Evolutionary conservation across 2,329 filamentous ascomycete genomes (phyloP).

Genomic region (Microthyrium microscopicum): DNA sequence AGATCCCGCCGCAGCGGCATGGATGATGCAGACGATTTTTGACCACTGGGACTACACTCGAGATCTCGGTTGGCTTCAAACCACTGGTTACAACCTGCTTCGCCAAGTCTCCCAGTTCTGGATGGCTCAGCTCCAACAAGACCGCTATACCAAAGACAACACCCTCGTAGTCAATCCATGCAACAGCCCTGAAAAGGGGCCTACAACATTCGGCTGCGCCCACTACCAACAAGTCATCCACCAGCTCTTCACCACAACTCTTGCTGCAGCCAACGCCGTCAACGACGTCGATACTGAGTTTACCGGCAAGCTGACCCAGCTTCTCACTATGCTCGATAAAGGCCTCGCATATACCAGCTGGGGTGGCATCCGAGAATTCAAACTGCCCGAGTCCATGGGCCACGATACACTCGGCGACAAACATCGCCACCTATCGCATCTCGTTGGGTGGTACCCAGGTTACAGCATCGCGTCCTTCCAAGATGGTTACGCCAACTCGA

Average conservation of each 20-base stretch:
- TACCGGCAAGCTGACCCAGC: conserved; percentile 20
- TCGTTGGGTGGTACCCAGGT: conserved; percentile 40
- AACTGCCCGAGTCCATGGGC: conserved; percentile 23
- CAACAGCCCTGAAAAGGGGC: conserved; percentile 40
- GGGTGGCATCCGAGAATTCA: conserved; percentile 35
- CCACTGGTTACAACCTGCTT: conserved; percentile 34
- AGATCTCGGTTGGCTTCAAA: conserved; percentile 28
- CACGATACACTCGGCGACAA: conserved; percentile 27
- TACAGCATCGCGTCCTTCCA: conserved; percentile 30
- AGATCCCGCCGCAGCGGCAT: conserved; percentile 34
- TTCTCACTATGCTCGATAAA: conserved; percentile 32
- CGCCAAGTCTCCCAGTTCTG: conserved; percentile 40
- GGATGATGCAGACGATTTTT: conserved; percentile 44
- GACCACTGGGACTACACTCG: conserved; percentile 39
- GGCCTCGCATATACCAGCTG: conserved; percentile 31
- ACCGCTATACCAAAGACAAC: conserved; percentile 33
- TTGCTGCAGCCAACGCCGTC: conserved; percentile 12
- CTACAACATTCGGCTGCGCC: conserved; percentile 33
- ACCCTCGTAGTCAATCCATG: conserved; percentile 41
- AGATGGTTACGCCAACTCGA: conserved; percentile 27
- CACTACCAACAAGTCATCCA: conserved; percentile 37
- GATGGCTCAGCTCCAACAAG: conserved; percentile 35
- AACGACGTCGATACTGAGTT: conserved; percentile 19
- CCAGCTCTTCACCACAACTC: conserved; percentile 20
- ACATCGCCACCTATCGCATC: conserved; percentile 38